Evolutionary conservation across 148 eudicot genomes (phyloP).

Genomic region (Amaranthus palmeri): DNA sequence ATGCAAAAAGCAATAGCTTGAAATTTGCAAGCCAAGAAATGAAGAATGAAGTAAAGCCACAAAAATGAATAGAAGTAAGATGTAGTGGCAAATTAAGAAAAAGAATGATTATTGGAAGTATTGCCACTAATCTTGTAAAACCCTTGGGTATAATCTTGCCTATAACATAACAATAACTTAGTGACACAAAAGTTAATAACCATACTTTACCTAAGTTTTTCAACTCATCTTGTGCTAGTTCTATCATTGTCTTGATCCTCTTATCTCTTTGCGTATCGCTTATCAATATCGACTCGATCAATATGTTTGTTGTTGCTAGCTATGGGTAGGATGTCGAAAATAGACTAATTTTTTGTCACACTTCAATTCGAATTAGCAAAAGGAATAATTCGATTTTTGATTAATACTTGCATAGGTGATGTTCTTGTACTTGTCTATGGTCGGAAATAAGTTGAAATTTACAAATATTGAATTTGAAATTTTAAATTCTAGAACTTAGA

Average conservation of each 20-base stretch:
- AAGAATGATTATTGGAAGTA: slow-evolving; percentile 29
- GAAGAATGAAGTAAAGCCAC: slow-evolving; percentile 42
- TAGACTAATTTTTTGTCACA: too few species aligned
- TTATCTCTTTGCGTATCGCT: background rate
- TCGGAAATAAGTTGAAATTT: background rate
- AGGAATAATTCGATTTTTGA: too few species aligned
- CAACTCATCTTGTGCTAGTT: slow-evolving; percentile 44
- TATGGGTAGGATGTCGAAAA: too few species aligned
- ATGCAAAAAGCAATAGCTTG: slow-evolving; percentile 46
- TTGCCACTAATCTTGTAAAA: slow-evolving; percentile 23
- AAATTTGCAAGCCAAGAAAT: slow-evolving; percentile 50
- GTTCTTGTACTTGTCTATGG: background rate
- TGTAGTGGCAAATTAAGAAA: slow-evolving; percentile 36
- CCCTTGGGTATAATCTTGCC: slow-evolving; percentile 31
- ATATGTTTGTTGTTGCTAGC: too few species aligned
- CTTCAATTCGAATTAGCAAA: too few species aligned
- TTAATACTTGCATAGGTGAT: too few species aligned
- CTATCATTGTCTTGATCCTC: background rate
- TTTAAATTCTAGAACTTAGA: background rate
- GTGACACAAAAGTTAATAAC: slow-evolving; percentile 25
- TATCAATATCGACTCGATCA: too few species aligned
- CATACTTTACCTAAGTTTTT: slow-evolving; percentile 37
- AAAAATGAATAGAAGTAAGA: slow-evolving; percentile 36
- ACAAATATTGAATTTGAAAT: background rate
- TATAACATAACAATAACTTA: slow-evolving; percentile 30